Evolutionary conservation across 257 asterid genomes (phyloP).

Genomic region (Solanum tarapatanum): DNA sequence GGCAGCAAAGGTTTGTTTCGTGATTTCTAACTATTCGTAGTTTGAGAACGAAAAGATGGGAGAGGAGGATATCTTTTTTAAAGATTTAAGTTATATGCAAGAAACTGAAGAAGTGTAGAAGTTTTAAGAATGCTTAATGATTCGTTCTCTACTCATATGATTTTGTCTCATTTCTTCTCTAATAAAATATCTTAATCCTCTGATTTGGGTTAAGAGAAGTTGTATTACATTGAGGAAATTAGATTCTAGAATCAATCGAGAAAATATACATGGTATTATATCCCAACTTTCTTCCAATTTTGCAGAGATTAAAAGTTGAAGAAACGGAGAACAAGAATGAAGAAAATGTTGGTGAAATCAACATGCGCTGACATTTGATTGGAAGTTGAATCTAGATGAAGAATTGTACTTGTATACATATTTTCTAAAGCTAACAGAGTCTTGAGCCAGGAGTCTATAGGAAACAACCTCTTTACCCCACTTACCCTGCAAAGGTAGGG

Average conservation of each 20-base stretch:
- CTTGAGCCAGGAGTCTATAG: neutral
- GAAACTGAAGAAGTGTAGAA: neutral
- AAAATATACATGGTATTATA: neutral
- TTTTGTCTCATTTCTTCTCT: neutral
- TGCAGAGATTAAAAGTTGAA: conserved; percentile 32
- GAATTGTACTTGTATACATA: neutral
- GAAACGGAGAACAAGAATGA: conserved; percentile 8
- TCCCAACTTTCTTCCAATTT: too few relatives aligned
- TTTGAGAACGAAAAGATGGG: neutral
- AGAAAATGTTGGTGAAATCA: conserved; percentile 17
- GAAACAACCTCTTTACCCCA: neutral
- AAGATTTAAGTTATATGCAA: neutral
- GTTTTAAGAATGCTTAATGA: neutral
- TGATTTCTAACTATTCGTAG: neutral
- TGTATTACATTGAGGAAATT: neutral
- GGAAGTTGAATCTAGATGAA: conserved; percentile 16
- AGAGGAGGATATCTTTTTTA: neutral
- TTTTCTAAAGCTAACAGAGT: neutral
- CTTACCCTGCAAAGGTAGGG: neutral
- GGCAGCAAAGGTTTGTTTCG: conserved; percentile 33
- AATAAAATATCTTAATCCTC: neutral
- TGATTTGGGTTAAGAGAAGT: neutral
- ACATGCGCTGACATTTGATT: conserved; percentile 2
- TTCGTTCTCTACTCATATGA: neutral
- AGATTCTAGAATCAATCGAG: neutral